A percentile compares a stretch with the other conserved stretches of the same genome.
Conservation (phyloP, 176 grass and related monocot genomes). For the Thinopyrum elongatum region DNA sequence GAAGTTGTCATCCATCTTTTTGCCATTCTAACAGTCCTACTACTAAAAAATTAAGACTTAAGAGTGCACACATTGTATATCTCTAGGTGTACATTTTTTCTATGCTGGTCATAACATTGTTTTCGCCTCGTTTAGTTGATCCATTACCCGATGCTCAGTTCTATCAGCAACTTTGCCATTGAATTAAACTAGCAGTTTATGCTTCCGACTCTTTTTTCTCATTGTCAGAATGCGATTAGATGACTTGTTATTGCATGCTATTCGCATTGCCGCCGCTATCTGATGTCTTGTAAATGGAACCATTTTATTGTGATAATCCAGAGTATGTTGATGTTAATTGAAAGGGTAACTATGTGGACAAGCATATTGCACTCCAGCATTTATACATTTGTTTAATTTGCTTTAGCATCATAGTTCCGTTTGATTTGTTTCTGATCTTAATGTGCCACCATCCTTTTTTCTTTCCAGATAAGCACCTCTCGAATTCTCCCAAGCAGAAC, state of each 20-base stretch:
- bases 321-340: background rate
- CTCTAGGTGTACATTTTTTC: background rate
- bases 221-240: background rate
- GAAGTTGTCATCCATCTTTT: background rate
- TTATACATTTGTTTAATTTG: background rate
- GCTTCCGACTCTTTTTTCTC: background rate
- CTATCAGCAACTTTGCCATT: background rate
- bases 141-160: background rate
- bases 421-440: background rate
- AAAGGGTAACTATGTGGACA: background rate
- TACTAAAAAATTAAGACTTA: background rate
- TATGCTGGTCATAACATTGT: background rate
- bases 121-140: background rate
- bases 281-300: background rate
- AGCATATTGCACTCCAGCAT: background rate
- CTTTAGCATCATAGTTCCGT: background rate
- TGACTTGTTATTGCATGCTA: background rate
- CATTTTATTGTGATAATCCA: background rate
- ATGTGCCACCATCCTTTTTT: background rate
- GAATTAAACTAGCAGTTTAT: background rate
- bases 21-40: background rate
- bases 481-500: slow-evolving; percentile 43
- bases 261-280: background rate
- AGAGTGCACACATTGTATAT: background rate
- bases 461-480: slow-evolving; percentile 56